phyloP scores from a whole-genome alignment of 2,329 filamentous ascomycete species.

The Aureobasidium sp. region DNA sequence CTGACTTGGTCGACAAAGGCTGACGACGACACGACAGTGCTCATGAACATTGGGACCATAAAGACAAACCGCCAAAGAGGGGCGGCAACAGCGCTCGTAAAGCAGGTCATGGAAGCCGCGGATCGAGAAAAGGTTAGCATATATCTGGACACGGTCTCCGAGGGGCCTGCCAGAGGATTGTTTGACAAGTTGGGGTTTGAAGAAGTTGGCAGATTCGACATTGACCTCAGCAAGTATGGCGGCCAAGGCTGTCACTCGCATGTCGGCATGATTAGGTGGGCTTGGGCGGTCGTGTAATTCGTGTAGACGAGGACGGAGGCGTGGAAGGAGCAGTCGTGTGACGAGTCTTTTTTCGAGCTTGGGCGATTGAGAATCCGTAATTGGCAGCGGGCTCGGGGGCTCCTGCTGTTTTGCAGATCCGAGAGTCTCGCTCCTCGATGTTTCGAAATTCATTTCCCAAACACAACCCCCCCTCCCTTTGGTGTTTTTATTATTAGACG shows the following conservation, averaged over 20 bases:
- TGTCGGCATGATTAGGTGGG: constrained; percentile 5
- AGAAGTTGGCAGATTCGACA: constrained; percentile 3
- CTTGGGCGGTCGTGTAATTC: not conserved
- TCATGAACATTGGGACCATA: constrained; percentile 2
- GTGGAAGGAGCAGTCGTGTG: constrained; percentile 1
- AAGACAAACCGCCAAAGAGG: not conserved
- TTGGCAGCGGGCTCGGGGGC: not conserved
- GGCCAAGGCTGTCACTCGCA: not conserved
- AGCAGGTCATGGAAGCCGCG: not conserved
- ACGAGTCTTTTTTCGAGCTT: not conserved
- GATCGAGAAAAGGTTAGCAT: not conserved
- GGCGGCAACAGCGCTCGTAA: constrained; percentile 2
- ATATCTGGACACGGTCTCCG: constrained; percentile 3
- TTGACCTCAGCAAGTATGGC: constrained; percentile 4
- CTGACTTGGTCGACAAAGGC: not conserved
- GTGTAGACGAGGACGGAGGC: not conserved
- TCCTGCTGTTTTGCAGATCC: not conserved
- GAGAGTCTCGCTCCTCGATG: not conserved
- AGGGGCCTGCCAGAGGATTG: not conserved
- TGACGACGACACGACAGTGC: not conserved
- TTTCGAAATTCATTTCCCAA: constrained; percentile 7
- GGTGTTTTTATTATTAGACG: constrained; percentile 11
- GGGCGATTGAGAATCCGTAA: not conserved
- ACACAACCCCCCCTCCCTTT: not conserved
- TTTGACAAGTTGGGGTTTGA: constrained; percentile 11